Conservation (phyloP, 768 basidiomycete genomes). For the Neoboletus brunneissimus region DNA sequence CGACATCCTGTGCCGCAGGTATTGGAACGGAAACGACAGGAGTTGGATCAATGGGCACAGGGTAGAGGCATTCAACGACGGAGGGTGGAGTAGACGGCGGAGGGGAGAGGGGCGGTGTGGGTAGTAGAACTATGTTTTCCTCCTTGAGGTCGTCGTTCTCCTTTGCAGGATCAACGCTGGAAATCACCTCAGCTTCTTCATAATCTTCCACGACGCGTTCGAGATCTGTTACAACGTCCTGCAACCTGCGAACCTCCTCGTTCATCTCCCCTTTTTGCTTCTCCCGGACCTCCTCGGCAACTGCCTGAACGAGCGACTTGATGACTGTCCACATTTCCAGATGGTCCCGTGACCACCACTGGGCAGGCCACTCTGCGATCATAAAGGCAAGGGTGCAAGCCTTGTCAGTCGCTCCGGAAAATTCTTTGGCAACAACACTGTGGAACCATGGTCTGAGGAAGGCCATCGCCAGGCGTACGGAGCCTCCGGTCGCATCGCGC, state of each 20-base stretch:
- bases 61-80: conserved; percentile 17
- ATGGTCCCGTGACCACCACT: conserved; percentile 66
- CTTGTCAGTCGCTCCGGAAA: conserved; percentile 37
- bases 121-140: conserved; percentile 12
- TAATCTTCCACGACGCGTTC: conserved; percentile 45
- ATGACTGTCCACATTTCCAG: conserved; percentile 59
- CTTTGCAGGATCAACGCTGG: conserved; percentile 18
- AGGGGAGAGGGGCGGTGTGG: conserved; percentile 23
- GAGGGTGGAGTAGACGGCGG: conserved; percentile 18
- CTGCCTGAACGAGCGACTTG: conserved; percentile 53
- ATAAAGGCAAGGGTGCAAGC: conserved; percentile 44
- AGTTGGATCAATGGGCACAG: background rate
- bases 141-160: conserved; percentile 15
- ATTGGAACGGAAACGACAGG: background rate
- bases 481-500: conserved; percentile 63
- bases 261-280: conserved; percentile 40
- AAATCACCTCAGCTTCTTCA: conserved; percentile 32
- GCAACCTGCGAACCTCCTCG: conserved; percentile 49
- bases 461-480: conserved; percentile 63
- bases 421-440: conserved; percentile 40
- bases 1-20: conserved; percentile 6
- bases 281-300: conserved; percentile 65
- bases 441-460: conserved; percentile 74
- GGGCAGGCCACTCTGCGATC: conserved; percentile 65
- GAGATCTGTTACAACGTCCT: conserved; percentile 48